A percentile compares a stretch with the other conserved stretches of the same genome.
Conservation (phyloP, 352 stramenopile species). For the Globisporangium lucens region DNA sequence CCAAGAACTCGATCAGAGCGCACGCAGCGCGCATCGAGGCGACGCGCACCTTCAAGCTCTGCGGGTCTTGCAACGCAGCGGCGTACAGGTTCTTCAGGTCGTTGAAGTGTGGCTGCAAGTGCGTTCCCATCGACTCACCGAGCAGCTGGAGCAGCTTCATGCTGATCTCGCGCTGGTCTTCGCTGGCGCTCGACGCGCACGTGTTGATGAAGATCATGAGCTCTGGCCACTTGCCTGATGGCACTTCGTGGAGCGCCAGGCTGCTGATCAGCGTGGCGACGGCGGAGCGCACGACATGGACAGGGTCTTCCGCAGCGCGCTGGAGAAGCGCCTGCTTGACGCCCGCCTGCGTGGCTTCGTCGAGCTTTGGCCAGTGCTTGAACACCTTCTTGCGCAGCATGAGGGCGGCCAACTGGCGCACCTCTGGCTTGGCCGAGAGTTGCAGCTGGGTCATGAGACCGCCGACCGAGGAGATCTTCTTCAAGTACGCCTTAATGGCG, state of each 20-base stretch:
- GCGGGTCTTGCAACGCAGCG: conserved; percentile 66
- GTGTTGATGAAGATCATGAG: conserved; percentile 94
- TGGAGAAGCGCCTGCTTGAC: conserved; percentile 89
- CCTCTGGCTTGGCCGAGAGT: conserved; percentile 65
- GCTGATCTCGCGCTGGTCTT: conserved; percentile 87
- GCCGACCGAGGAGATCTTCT: conserved; percentile 82
- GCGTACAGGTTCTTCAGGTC: conserved; percentile 80
- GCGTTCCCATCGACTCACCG: conserved; percentile 89
- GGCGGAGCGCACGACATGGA: conserved; percentile 85
- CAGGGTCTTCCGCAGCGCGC: conserved; percentile 83
- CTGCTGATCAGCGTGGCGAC: conserved; percentile 82
- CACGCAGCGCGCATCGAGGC: conserved; percentile 78
- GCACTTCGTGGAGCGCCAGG: conserved; percentile 77
- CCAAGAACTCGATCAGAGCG: conserved; percentile 77
- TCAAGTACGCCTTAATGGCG: conserved; percentile 92
- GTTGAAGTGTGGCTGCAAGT: conserved; percentile 78
- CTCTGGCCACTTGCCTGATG: conserved; percentile 86
- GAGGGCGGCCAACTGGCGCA: conserved; percentile 91
- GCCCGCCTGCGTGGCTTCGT: conserved; percentile 62
- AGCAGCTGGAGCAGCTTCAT: conserved; percentile 94
- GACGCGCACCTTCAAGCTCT: conserved; percentile 82
- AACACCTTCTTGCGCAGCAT: conserved; percentile 94
- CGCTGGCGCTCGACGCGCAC: conserved; percentile 73
- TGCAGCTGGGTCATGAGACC: conserved; percentile 90
- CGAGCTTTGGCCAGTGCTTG: conserved; percentile 91